These are phyloP conservation scores for Hymenoscyphus albidus DNA, from an alignment of 2,329 filamentous ascomycete genomes.

Conservation along the genomic window DNA sequence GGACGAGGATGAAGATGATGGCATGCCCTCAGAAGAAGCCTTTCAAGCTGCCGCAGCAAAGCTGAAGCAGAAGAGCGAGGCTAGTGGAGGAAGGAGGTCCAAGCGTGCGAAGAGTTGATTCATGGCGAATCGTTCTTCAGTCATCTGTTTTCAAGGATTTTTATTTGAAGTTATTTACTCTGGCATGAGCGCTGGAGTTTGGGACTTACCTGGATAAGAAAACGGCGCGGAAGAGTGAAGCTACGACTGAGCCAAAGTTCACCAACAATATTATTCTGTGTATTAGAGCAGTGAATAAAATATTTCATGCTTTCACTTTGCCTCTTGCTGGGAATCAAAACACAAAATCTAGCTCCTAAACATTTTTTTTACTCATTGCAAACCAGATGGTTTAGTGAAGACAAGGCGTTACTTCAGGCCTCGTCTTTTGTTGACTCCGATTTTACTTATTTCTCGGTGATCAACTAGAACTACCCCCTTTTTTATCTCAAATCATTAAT, in stretches of 20 bases:
- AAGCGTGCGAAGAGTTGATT: conserved; percentile 27
- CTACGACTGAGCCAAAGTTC: background rate
- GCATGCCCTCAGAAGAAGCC: conserved; percentile 56
- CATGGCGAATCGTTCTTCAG: background rate
- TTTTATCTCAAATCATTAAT: no score
- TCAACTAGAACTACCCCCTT: no score
- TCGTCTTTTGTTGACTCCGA: no score
- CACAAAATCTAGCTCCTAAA: no score
- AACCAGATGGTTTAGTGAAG: no score
- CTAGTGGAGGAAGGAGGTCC: conserved; percentile 18
- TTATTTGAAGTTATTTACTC: background rate
- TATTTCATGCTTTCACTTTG: background rate
- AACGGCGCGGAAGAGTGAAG: background rate
- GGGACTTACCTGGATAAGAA: background rate
- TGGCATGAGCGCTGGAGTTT: background rate
- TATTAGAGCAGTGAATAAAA: background rate
- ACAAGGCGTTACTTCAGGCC: no score
- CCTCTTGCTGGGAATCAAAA: background rate
- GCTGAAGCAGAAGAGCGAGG: conserved; percentile 34
- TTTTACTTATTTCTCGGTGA: no score
- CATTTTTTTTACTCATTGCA: no score
- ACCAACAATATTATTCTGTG: background rate
- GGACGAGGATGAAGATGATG: conserved; percentile 62
- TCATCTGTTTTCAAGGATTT: background rate
- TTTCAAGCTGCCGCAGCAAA: conserved; percentile 55